A percentile compares a stretch with the other conserved stretches of the same genome.
Evolutionary conservation across 1,284 basidiomycete genomes (phyloP).

Genomic region (Mixia osmundae): DNA sequence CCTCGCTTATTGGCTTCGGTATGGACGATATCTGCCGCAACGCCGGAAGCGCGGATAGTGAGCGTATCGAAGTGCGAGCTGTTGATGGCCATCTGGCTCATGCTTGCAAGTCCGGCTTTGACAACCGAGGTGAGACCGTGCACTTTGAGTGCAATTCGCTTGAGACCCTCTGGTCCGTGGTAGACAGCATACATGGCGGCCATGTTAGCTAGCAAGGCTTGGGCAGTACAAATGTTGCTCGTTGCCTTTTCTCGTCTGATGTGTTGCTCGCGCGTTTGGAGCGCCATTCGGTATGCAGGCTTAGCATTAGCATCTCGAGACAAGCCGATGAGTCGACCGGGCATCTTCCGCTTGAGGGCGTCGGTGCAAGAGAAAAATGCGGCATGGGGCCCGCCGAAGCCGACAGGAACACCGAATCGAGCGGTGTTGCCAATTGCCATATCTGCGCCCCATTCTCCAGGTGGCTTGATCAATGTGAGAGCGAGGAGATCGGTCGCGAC

Average conservation of each 20-base stretch:
- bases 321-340: conserved; percentile 74
- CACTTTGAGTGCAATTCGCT: conserved; percentile 66
- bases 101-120: conserved; percentile 38
- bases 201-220: conserved; percentile 88
- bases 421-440: conserved; percentile 86
- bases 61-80: conserved; percentile 73
- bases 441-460: conserved; percentile 96
- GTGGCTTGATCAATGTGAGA: conserved; percentile 76
- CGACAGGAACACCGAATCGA: conserved; percentile 48
- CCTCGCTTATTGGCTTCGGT: conserved; percentile 37
- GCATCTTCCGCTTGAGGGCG: conserved; percentile 86
- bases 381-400: conserved; percentile 24
- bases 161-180: conserved; percentile 72
- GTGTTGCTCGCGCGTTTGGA: conserved; percentile 42
- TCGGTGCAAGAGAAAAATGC: conserved; percentile 82
- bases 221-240: conserved; percentile 72
- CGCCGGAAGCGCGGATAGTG: conserved; percentile 42
- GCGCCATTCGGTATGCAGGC: conserved; percentile 70
- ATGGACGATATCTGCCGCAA: conserved; percentile 43
- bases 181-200: conserved; percentile 73
- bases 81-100: conserved; percentile 39
- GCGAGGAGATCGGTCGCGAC: conserved; percentile 83
- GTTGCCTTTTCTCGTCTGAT: conserved; percentile 65
- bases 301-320: conserved; percentile 65
- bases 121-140: conserved; percentile 71